Evolutionary conservation across 1,284 basidiomycete genomes (phyloP).

Genomic region (Fomitiporia mediterranea): DNA sequence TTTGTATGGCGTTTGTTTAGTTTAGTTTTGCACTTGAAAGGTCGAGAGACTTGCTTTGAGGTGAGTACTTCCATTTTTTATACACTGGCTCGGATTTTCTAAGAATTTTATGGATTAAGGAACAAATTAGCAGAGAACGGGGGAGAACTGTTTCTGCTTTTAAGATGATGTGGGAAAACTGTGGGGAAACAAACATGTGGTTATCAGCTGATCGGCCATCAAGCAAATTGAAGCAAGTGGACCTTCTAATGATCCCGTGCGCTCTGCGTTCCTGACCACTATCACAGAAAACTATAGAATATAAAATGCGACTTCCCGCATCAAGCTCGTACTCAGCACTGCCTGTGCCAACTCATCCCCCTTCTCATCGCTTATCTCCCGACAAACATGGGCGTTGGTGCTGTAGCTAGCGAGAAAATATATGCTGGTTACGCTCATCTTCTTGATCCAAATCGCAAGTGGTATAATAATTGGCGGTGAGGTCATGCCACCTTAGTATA

Average conservation of each 20-base stretch:
- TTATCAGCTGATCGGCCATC: background rate
- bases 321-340: background rate
- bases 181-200: background rate
- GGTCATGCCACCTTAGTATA: background rate
- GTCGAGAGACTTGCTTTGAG: background rate
- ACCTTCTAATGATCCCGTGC: background rate
- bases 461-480: constrained; percentile 21
- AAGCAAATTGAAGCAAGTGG: no score
- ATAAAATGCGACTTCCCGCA: background rate
- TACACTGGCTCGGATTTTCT: background rate
- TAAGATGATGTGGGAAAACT: background rate
- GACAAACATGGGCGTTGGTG: constrained; percentile 14
- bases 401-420: background rate
- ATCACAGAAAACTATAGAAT: background rate
- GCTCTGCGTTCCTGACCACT: background rate
- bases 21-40: background rate
- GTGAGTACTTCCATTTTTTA: background rate
- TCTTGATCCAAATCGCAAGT: constrained; percentile 20
- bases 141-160: no score
- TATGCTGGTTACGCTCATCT: constrained; percentile 15
- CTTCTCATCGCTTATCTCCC: background rate
- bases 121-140: no score
- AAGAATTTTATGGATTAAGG: no score
- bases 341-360: background rate
- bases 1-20: background rate